Evolutionary conservation across 1,284 basidiomycete genomes (phyloP), one percentile per base, ranked within the genome.

Genomic region (Sporisorium exsertum): DNA sequence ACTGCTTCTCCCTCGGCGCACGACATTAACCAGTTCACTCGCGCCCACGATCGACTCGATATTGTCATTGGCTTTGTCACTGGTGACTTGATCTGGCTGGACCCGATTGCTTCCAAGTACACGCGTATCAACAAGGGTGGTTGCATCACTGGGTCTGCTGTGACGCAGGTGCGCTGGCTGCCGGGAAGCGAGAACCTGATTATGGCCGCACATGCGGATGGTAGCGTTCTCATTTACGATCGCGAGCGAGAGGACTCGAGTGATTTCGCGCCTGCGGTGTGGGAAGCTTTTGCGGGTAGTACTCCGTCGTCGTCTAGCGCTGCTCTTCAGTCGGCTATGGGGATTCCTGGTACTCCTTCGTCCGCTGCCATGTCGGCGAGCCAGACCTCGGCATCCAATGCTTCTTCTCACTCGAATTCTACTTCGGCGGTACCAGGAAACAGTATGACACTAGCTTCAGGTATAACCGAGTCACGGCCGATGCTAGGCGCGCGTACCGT

Each of bases 71-170:
- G 96, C 2, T 98, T 99, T 84, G 89, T 88, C 73, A 92, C 94
- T 0, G 96, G 96, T 16, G 96, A 99, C 86, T 88, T 99, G 26
- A 87, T 99, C 56, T 78, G 77, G 74, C 32, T 83, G 91, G 94
- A 95, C 84, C 93, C 93, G 53, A 91, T 94, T 81, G 90, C 89
- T 53, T 92, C 90, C 43, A 91, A 93, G 47, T 98, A 97, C 83
- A 90, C 90, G 9, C 92, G 95, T 27, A 88, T 97, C 59, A 98
- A 98, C 87, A 97, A 97, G 85, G 91, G 92, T 85, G 94, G 94
- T 18, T 89, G 91, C 73, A 91, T 95, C 69, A 91, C 92, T 78
- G 90, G 88, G 67, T 92, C 92, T 1, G 89, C 92, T 1, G 93
- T 94, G 78, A 92, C 92, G 7, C 89, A 92, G 12, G 90, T 98